These are phyloP conservation scores for Aspergillus ostianus DNA, from an alignment of 495 filamentous ascomycete genomes.

Conservation along the genomic window DNA sequence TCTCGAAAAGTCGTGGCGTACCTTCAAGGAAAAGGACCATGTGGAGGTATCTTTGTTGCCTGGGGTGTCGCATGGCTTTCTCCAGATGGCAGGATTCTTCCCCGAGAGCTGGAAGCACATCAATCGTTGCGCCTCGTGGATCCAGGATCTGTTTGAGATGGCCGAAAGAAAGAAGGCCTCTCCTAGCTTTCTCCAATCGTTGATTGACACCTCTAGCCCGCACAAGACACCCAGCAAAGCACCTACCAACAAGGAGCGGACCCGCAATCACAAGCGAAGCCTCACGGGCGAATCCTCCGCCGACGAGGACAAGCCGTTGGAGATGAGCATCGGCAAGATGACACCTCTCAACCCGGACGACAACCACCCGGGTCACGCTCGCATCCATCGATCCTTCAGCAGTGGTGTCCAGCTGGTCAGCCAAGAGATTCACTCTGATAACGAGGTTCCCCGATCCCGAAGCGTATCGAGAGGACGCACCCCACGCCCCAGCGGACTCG, in stretches of 20 bases:
- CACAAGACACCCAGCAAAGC: conserved; percentile 3
- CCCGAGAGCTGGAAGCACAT: conserved; percentile 85
- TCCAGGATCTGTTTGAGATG: conserved; percentile 64
- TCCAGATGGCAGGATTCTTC: conserved; percentile 84
- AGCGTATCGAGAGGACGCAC: conserved; percentile 12
- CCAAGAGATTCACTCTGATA: conserved; percentile 23
- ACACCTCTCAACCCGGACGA: conserved; percentile 23
- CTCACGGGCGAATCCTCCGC: conserved; percentile 63
- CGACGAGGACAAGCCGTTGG: conserved; percentile 75
- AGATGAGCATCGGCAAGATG: conserved; percentile 63
- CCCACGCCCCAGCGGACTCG: conserved; percentile 6
- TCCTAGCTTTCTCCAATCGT: conserved; percentile 21
- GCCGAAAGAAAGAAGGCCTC: conserved; percentile 39
- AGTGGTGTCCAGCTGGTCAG: background rate
- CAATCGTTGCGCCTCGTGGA: conserved; percentile 71
- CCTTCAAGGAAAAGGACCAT: conserved; percentile 72
- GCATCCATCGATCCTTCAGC: background rate
- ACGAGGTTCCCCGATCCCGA: background rate
- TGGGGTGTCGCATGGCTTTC: conserved; percentile 85
- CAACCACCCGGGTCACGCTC: background rate
- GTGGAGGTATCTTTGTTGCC: conserved; percentile 84
- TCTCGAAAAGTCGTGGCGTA: conserved; percentile 45
- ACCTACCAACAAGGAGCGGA: background rate
- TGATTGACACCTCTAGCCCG: background rate
- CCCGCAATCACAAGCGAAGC: conserved; percentile 39